Conservation (phyloP, 192 early-diverging fungal genomes). For the Cladochytrium replicatum region DNA sequence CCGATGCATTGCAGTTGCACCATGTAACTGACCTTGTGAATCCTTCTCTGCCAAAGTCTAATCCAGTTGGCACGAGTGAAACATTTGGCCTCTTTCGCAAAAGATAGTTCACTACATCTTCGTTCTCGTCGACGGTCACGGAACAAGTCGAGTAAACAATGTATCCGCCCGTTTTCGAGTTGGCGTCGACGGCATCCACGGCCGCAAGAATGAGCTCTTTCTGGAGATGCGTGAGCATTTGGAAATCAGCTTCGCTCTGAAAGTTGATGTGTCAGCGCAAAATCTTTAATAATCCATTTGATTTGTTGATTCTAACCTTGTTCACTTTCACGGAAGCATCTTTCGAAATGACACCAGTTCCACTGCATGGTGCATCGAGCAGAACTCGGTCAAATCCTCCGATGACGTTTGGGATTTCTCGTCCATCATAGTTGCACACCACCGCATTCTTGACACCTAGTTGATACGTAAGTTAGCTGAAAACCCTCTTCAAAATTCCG, state of each 20-base stretch:
- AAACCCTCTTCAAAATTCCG: too few species aligned
- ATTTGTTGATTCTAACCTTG: too few species aligned
- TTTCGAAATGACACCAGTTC: conserved; percentile 98
- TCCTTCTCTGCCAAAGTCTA: conserved; percentile 93
- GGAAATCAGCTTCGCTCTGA: conserved; percentile 87
- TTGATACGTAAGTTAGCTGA: too few species aligned
- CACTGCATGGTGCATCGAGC: conserved; percentile 93
- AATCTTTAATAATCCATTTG: too few species aligned
- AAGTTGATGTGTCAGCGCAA: too few species aligned
- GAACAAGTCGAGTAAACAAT: conserved; percentile 99
- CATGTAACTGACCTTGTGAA: conserved; percentile 59
- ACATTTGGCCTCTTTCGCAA: conserved; percentile 88
- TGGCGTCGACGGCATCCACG: conserved; percentile 94
- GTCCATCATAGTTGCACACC: conserved; percentile 95
- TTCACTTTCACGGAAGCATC: conserved; percentile 92
- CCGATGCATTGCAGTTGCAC: not conserved
- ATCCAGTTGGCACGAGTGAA: conserved; percentile 76
- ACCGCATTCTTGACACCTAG: conserved; percentile 77
- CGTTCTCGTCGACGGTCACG: conserved; percentile 95
- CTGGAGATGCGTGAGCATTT: conserved; percentile 83
- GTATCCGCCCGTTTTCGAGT: conserved; percentile 85
- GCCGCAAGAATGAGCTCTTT: conserved; percentile 91
- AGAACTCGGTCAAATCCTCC: conserved; percentile 97
- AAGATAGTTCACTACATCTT: conserved; percentile 93
- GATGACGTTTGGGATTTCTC: conserved; percentile 92